These are phyloP conservation scores for Akanthomyces uredinophilus DNA, from an alignment of 2,329 filamentous ascomycete genomes.

Conservation along the genomic window DNA sequence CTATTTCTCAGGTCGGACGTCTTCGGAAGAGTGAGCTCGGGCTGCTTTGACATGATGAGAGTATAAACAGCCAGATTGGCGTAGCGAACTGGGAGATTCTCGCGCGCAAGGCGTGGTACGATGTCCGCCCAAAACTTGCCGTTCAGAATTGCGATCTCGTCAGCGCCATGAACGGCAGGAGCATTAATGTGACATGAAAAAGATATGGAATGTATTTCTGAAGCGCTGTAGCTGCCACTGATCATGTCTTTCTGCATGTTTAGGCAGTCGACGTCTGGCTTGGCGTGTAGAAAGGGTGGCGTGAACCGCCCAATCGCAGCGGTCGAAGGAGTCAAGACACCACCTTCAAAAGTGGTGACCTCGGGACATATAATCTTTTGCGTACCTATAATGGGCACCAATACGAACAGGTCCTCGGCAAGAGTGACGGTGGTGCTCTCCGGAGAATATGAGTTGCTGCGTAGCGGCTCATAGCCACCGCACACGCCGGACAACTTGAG, in stretches of 20 bases:
- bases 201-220: not conserved
- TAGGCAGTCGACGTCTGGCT: not conserved
- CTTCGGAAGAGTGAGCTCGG: constrained; percentile 7
- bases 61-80: constrained; percentile 35
- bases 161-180: no score
- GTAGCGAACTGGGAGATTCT: constrained; percentile 30
- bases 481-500: constrained; percentile 32
- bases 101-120: constrained; percentile 30
- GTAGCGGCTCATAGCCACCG: constrained; percentile 24
- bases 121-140: constrained; percentile 31
- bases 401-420: not conserved
- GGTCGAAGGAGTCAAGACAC: constrained; percentile 8
- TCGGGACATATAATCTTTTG: not conserved
- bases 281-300: not conserved
- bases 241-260: not conserved
- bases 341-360: not conserved
- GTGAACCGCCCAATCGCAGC: constrained; percentile 9
- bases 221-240: not conserved
- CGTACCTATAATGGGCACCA: not conserved
- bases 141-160: constrained; percentile 24
- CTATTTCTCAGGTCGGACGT: constrained; percentile 14
- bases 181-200: no score
- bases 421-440: not conserved
- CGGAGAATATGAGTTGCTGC: not conserved
- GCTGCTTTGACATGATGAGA: constrained; percentile 25